A percentile compares a stretch with the other conserved stretches of the same genome.
Conservation (phyloP, 2,329 filamentous ascomycete species). For the Fusarium sp. region DNA sequence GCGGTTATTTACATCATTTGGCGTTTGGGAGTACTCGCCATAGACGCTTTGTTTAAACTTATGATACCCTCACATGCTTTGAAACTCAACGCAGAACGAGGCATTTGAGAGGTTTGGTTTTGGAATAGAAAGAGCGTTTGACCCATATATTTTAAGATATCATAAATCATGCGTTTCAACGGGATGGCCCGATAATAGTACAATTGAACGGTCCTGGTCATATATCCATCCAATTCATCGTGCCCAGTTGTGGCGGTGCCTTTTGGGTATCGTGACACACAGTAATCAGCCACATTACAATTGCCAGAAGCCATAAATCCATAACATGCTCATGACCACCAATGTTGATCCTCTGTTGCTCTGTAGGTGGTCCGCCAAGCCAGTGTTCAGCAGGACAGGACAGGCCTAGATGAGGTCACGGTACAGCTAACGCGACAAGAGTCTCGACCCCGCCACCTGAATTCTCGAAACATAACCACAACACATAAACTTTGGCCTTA, state of each 20-base stretch:
- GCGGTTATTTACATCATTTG: constrained; percentile 30
- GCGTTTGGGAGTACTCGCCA: constrained; percentile 43
- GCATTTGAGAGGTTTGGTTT: constrained; percentile 4
- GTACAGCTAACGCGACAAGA: constrained; percentile 37
- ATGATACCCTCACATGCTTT: constrained; percentile 40
- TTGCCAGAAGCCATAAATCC: constrained; percentile 1
- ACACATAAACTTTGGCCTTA: constrained; percentile 21
- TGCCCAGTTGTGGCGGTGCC: constrained; percentile 12
- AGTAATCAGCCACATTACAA: constrained; percentile 20
- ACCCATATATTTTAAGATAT: neutral
- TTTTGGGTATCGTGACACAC: neutral
- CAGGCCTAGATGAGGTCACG: constrained; percentile 45
- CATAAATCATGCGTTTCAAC: neutral
- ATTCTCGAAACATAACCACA: constrained; percentile 39
- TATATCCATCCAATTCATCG: neutral
- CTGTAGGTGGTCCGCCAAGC: constrained; percentile 31
- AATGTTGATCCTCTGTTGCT: constrained; percentile 5
- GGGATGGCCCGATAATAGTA: neutral
- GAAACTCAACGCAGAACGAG: constrained; percentile 30
- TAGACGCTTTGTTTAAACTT: constrained; percentile 32
- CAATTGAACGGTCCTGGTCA: neutral
- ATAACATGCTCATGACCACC: neutral
- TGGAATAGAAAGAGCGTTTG: constrained; percentile 1
- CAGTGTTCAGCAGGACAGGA: constrained; percentile 31
- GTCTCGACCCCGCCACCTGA: constrained; percentile 46